Evolutionary conservation across 495 filamentous ascomycete species (phyloP).

Genomic region (Amniculicola lignicola): DNA sequence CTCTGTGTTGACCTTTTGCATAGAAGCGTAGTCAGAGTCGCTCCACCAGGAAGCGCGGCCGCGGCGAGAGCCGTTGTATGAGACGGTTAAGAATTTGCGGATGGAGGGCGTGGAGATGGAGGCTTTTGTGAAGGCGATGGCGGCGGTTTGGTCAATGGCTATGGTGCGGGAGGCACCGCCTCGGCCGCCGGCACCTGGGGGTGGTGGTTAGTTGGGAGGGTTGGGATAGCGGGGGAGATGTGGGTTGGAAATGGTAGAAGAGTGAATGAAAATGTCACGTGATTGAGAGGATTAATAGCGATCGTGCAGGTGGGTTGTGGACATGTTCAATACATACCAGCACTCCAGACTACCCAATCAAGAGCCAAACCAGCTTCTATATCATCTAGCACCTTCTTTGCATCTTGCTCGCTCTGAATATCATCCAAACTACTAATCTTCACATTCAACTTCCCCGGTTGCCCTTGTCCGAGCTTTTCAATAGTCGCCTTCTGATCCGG

Average conservation of each 20-base stretch:
- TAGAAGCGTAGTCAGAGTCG: conserved; percentile 54
- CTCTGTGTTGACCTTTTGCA: conserved; percentile 52
- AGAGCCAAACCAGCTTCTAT: conserved; percentile 68
- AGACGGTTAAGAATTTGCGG: conserved; percentile 72
- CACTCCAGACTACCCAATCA: conserved; percentile 77
- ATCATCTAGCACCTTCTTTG: conserved; percentile 57
- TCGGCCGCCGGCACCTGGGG: conserved; percentile 69
- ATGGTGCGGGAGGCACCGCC: conserved; percentile 60
- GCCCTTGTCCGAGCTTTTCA: conserved; percentile 53
- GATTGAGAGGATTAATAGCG: background rate
- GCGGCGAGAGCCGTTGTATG: conserved; percentile 60
- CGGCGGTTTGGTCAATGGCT: conserved; percentile 60
- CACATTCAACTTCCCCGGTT: conserved; percentile 56
- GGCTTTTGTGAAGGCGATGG: conserved; percentile 66
- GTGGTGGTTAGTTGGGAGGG: background rate
- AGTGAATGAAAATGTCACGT: no score
- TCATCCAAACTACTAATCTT: conserved; percentile 69
- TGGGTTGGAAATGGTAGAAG: background rate
- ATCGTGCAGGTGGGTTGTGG: background rate
- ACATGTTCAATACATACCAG: conserved; percentile 49
- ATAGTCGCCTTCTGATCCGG: conserved; percentile 63
- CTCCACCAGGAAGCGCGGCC: conserved; percentile 63
- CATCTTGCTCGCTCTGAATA: conserved; percentile 60
- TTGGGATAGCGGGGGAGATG: background rate
- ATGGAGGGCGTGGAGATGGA: conserved; percentile 56